Base-by-base conservation (phyloP, 1,139 yeast species). In the Zygosaccharomyces pseudobailii region DNA sequence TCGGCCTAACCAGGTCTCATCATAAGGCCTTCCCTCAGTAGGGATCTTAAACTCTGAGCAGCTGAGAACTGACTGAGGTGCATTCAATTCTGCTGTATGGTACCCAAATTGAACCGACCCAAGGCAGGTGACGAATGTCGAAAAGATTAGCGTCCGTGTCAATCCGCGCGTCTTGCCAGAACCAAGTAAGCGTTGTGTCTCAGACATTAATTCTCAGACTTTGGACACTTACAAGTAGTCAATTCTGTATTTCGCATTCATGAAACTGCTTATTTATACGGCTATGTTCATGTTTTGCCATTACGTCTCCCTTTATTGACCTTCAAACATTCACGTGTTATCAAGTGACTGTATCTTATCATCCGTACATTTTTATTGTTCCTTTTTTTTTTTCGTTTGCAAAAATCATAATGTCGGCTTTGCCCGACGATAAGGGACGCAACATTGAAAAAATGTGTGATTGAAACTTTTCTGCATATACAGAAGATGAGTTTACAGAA, bases 31-130 rank as follows among this genome's bases (percentile, higher is more conserved):
- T 17, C 49, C 42, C 5, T 53, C 54, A 22, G 62, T 61, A 10
- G 51, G 49, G 13, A 38, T 40, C n/a, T 35, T 39, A 24, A 54
- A 54, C 37, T 53, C 56, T 21, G 54, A 45, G 56, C 84, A 85
- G 5, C 86, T 73, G 32, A 87, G 70, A 13, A 80, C 75, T 23
- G 75, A 75, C 46, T 81, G 83, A 0, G 96, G 94, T 2, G 95
- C 95, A 67, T 89, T 89, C 54, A 89, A 71, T 61, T 88, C 96
- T 0, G 96, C 83, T 75, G 89, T 76, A 64, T 89, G 96, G 64
- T 82, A 87, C 2, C 97, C 97, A 66, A 83, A 89, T 62, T 87
- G 96, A n/a, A 88, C 68, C 1, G 94, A 80, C 6, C 88, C 84
- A 30, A 87, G 61, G 55, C 90, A 82, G 2, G 83, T 80, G 8